Conservation (phyloP, 2,329 filamentous ascomycete genomes). For the Trichoderma gracile region DNA sequence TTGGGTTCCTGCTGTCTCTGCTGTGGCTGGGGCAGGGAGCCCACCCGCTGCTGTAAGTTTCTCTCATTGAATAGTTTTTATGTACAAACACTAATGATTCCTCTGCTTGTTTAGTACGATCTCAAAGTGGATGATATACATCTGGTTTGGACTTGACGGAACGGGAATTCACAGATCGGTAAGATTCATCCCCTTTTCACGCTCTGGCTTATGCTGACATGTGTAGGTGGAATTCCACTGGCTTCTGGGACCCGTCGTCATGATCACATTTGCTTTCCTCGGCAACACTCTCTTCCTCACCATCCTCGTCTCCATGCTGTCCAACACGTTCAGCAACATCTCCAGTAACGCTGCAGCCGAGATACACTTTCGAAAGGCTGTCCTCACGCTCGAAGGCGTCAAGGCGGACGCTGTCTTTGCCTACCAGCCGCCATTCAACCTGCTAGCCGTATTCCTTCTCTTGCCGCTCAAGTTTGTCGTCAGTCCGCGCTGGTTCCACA, state of each 20-base stretch:
- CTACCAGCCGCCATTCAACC: conserved; percentile 81
- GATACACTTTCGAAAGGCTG: conserved; percentile 78
- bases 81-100: background rate
- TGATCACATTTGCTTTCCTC: conserved; percentile 82
- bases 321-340: conserved; percentile 79
- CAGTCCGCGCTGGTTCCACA: conserved; percentile 84
- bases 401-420: conserved; percentile 82
- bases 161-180: conserved; percentile 61
- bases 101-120: conserved; percentile 55
- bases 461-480: conserved; percentile 77
- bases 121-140: conserved; percentile 89
- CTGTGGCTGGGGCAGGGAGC: conserved; percentile 71
- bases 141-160: conserved; percentile 86
- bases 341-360: conserved; percentile 77
- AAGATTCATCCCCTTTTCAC: conserved; percentile 28
- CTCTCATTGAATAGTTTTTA: too few species aligned
- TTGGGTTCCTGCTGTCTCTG: conserved; percentile 76
- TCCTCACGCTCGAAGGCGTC: conserved; percentile 81
- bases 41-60: conserved; percentile 57
- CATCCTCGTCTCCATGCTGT: conserved; percentile 82
- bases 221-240: conserved; percentile 68
- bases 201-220: background rate
- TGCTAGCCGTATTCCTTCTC: conserved; percentile 71
- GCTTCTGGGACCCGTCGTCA: conserved; percentile 74
- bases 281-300: conserved; percentile 89